These are phyloP conservation scores for Ilex aquifolium DNA, from an alignment of 257 asterid genomes.

Conservation along the genomic window DNA sequence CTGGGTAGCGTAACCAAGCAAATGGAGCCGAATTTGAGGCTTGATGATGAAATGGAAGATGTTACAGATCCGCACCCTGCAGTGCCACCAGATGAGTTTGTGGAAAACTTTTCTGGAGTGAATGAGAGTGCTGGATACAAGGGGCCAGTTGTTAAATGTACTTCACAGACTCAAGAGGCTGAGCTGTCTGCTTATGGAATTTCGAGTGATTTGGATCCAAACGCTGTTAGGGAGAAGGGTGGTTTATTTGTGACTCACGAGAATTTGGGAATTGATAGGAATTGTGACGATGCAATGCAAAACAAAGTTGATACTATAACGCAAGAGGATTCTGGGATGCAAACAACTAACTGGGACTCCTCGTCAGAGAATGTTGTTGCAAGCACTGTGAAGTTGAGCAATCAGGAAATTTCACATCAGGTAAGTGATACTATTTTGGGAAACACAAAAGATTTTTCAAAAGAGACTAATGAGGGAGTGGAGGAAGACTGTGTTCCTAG, in stretches of 20 bases:
- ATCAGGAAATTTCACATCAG: slow-evolving; percentile 16
- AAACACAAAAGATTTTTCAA: slow-evolving; percentile 23
- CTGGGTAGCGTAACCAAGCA: slow-evolving; percentile 31
- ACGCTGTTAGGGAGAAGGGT: slow-evolving; percentile 19
- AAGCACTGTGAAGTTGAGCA: slow-evolving; percentile 25
- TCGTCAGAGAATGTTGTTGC: slow-evolving; percentile 24
- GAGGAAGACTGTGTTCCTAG: slow-evolving; percentile 15
- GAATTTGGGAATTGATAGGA: slow-evolving; percentile 19
- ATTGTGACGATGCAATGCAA: slow-evolving; percentile 25
- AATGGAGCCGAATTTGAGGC: slow-evolving; percentile 29
- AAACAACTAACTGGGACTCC: slow-evolving; percentile 24
- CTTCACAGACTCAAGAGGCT: slow-evolving; percentile 26
- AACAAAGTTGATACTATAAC: slow-evolving; percentile 25
- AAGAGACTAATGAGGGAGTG: slow-evolving; percentile 17
- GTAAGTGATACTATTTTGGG: slow-evolving; percentile 22
- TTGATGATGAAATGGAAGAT: slow-evolving; percentile 32
- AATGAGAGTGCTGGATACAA: slow-evolving; percentile 29
- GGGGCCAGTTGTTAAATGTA: slow-evolving; percentile 18
- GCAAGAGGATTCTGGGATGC: slow-evolving; percentile 26
- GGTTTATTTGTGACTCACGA: slow-evolving; percentile 20
- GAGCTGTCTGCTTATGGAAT: slow-evolving; percentile 22
- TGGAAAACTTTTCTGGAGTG: slow-evolving; percentile 23
- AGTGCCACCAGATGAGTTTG: slow-evolving; percentile 30
- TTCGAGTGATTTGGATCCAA: slow-evolving; percentile 11
- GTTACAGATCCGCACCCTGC: slow-evolving; percentile 18